Base-by-base conservation (phyloP, 192 early-diverging fungal genomes). In the Entophlyctis luteolus region DNA sequence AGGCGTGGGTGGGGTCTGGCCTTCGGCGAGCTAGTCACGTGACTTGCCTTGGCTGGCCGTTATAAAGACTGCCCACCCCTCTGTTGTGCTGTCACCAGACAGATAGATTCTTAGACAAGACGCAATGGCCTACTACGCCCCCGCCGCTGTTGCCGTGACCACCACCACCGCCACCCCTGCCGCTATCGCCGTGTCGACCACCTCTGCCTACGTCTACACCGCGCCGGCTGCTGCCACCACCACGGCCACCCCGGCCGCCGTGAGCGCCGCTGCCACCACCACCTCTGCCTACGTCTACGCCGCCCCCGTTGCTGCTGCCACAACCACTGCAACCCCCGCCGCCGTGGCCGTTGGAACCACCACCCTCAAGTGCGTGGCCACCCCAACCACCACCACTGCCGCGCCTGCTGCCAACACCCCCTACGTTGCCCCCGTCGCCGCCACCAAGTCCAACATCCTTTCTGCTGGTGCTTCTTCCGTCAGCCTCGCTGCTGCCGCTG, bases 391-490 rank as follows among this genome's bases (percentile, higher is more conserved):
- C 16, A 55, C 54, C n/a, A n/a, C n/a, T n/a, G n/a, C n/a, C n/a
- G n/a, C n/a, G 25, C 57, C 57, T 42, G 57, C 57, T 59, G 57
- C 57, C 36, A n/a, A 39, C 37, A 36, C 57, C 33, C 16, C 57
- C 33, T 42, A 36, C 35, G 57, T 42, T 39, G 35, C 57, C 33
- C 6, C 57, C 22, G 57, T 42, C 23, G 18, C 33, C 6, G 45
- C 3, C 57, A 36, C 57, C 57, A 14, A 48, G 46, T 48, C 47
- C 32, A 48, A 42, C 29, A 63, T 33, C 60, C 35, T 63, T 42
- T 49, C 47, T 48, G 47, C 60, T 48, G 60, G 60, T 48, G 60
- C 60, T 49, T 27, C 8, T 3, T 5, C 47, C 29, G 16, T 28
- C n/a, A 6, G 23, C 39, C 4, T 62, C 23, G 29, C 29, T n/a